Evolutionary conservation across 1,284 basidiomycete species (phyloP).

Genomic region (Takashimella tepidaria): DNA sequence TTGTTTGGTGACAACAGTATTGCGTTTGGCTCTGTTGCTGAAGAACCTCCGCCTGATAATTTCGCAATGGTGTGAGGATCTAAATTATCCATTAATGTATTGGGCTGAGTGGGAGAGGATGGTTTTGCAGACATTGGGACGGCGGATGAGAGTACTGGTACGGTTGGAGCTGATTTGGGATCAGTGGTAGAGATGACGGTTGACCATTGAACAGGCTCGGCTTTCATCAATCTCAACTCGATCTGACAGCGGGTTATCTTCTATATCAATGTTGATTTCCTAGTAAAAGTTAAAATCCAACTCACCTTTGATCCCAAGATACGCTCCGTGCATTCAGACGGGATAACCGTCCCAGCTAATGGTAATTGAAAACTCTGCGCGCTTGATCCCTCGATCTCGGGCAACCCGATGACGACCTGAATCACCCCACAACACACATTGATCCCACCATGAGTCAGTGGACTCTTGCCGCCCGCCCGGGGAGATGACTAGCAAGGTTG

Average conservation of each 20-base stretch:
- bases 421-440: neutral
- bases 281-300: conserved; percentile 50
- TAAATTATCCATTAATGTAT: neutral
- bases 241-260: too few relatives aligned
- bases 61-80: neutral
- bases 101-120: too few relatives aligned
- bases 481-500: neutral
- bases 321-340: conserved; percentile 58
- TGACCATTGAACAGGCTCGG: conserved; percentile 59
- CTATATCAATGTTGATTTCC: too few relatives aligned
- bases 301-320: conserved; percentile 78
- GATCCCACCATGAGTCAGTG: neutral
- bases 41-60: neutral
- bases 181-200: conserved; percentile 34
- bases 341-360: conserved; percentile 71
- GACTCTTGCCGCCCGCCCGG: too few relatives aligned
- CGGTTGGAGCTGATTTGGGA: neutral
- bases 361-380: conserved; percentile 46
- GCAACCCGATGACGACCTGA: conserved; percentile 9
- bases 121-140: conserved; percentile 3
- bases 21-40: neutral
- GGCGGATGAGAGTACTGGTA: neutral
- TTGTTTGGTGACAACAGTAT: too few relatives aligned
- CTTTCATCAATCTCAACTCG: conserved; percentile 41
- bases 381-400: neutral